Base-by-base conservation (phyloP, 2,329 filamentous ascomycete genomes). In the Zelopaecilomyces penicillatus region DNA sequence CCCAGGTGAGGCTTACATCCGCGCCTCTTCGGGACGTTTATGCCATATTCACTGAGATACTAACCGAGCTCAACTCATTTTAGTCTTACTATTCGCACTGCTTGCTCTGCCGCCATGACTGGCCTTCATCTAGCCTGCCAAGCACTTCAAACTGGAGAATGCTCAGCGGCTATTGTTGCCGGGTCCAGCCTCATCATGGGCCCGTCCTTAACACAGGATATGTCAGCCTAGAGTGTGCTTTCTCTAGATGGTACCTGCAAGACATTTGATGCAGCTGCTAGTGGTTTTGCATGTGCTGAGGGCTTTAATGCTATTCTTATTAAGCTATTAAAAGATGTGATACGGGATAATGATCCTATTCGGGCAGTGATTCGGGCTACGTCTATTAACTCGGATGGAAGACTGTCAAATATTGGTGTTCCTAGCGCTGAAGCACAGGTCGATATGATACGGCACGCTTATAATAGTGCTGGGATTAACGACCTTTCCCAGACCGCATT, bases 201-300 rank as follows among this genome's bases (percentile, higher is more conserved):
- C 19, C 53, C 52, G 6, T 54, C 58, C 37, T 53, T 54, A 49
- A 53, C 58, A 9, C 34, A 59, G 11, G 52, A 47, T 5, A 50
- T 56, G 32, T 45, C 53, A 2, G 55, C 55, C 2, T 30, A 44
- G 31, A 35, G 42, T 9, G 55, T 57, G 28, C 50, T 61, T 4
- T 55, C 56, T 7, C 57, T 64, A 5, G 59, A 65, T 3, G 59
- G 63, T n/a, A 50, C 51, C 34, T 66, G 59, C 29, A 65, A 66
- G 44, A 69, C 70, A 11, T 78, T 73, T 54, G 77, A 78, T 50
- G 56, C 62, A 5, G 64, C 64, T 4, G 78, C 74, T 6, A 59
- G 66, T 50, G 56, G 56, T 10, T 83, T 81, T 54, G 75, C 69
- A 1, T 69, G 78, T 10, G 78, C 75, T 1, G 79, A 83, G 52